Conservation (phyloP, 2,329 filamentous ascomycete genomes). For the Colletotrichum trifolii region DNA sequence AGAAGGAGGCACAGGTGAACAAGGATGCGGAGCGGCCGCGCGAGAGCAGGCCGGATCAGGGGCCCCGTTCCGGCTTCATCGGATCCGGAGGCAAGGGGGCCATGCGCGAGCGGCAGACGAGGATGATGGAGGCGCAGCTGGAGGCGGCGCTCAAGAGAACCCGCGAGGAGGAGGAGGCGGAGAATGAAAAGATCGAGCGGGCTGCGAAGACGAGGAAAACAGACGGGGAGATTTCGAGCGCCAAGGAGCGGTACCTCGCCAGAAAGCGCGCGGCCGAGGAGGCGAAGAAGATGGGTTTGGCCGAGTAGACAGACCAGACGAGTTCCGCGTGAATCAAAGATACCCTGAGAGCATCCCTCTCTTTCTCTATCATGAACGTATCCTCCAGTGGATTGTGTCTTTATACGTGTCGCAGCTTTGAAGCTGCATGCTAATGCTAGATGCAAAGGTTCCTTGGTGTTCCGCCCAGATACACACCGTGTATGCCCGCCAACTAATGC, state of each 20-base stretch:
- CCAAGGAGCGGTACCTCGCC: slow-evolving; percentile 82
- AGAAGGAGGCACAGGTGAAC: slow-evolving; percentile 63
- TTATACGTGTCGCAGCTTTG: slow-evolving; percentile 17
- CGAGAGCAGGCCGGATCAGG: slow-evolving; percentile 26
- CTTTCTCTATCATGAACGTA: slow-evolving; percentile 7
- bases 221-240: slow-evolving; percentile 78
- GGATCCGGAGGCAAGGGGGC: slow-evolving; percentile 69
- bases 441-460: background rate
- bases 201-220: slow-evolving; percentile 83
- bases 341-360: slow-evolving; percentile 41
- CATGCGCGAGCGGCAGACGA: slow-evolving; percentile 79
- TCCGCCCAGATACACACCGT: background rate
- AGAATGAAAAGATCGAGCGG: slow-evolving; percentile 69
- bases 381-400: background rate
- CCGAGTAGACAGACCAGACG: slow-evolving; percentile 37
- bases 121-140: slow-evolving; percentile 83
- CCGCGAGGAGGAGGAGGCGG: slow-evolving; percentile 74
- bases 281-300: slow-evolving; percentile 64
- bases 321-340: slow-evolving; percentile 33
- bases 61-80: slow-evolving; percentile 48
- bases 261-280: slow-evolving; percentile 80
- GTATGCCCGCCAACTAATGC: background rate
- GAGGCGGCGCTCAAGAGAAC: slow-evolving; percentile 78
- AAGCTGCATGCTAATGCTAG: slow-evolving; percentile 2
- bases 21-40: slow-evolving; percentile 38